Evolutionary conservation across 441 rosid genomes (phyloP).

Genomic region (Erodium moschatum): DNA sequence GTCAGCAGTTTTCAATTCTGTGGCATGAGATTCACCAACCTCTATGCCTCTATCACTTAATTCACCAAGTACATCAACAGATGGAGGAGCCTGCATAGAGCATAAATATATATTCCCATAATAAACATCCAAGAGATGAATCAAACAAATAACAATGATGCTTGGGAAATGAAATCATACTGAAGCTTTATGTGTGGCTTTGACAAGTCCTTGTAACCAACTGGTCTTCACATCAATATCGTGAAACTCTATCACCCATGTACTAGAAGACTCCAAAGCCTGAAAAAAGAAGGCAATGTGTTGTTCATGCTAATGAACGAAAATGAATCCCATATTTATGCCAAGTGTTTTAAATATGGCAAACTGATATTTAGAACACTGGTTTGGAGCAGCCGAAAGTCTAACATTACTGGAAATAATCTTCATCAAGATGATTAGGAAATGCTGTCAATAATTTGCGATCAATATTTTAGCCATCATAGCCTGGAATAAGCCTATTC

Average conservation of each 20-base stretch:
- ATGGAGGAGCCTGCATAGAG: slow-evolving; percentile 54
- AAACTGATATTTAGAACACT: no score
- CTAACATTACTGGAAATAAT: no score
- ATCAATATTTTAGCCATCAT: no score
- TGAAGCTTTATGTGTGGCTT: slow-evolving; percentile 93
- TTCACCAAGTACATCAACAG: slow-evolving; percentile 59
- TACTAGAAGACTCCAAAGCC: slow-evolving; percentile 92
- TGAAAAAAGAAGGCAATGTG: slow-evolving; percentile 23
- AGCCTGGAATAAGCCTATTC: no score
- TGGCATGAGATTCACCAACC: slow-evolving; percentile 37
- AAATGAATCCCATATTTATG: not conserved
- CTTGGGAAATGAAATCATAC: slow-evolving; percentile 34
- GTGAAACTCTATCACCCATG: slow-evolving; percentile 82
- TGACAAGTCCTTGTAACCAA: slow-evolving; percentile 84
- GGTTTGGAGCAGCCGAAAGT: no score
- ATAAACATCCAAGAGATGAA: slow-evolving; percentile 18
- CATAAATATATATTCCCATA: slow-evolving; percentile 19
- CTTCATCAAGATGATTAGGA: no score
- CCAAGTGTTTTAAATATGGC: no score
- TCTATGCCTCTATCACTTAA: slow-evolving; percentile 31
- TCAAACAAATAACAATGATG: slow-evolving; percentile 8
- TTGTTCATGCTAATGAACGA: not conserved
- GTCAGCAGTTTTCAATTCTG: slow-evolving; percentile 55
- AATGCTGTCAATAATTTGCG: no score
- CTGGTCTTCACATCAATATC: slow-evolving; percentile 60